Percentiles rank a stretch among this genome's conserved stretches.
phyloP scores from a whole-genome alignment of 108 stramenopile genomes.

The Cyclostephanos tholiformis region DNA sequence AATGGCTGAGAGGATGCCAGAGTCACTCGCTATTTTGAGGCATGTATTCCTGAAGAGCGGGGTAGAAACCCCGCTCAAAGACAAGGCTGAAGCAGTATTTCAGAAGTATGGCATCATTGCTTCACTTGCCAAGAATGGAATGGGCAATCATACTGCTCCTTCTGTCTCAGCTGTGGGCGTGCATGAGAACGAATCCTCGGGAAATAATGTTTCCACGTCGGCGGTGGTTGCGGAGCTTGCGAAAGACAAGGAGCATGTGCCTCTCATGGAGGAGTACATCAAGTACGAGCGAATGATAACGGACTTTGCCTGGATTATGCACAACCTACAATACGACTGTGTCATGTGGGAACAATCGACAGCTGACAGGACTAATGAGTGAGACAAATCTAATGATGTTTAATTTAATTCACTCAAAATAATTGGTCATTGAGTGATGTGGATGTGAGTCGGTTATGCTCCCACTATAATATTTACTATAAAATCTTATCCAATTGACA shows the following conservation, averaged over 20 bases:
- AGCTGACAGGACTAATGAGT: too few species aligned
- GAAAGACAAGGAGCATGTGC: conserved; percentile 43
- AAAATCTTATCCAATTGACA: too few species aligned
- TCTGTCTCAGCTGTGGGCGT: not conserved
- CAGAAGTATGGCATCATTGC: not conserved
- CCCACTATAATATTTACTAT: too few species aligned
- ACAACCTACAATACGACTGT: not conserved
- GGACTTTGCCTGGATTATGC: conserved; percentile 18
- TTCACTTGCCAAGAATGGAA: too few species aligned
- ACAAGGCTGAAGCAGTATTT: not conserved
- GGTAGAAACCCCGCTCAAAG: conserved; percentile 6
- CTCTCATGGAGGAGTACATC: conserved; percentile 33
- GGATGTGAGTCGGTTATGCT: too few species aligned
- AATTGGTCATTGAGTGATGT: too few species aligned
- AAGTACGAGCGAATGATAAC: conserved; percentile 37
- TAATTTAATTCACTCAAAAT: too few species aligned
- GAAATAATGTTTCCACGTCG: conserved; percentile 34
- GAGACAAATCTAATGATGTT: too few species aligned
- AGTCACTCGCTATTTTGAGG: conserved; percentile 52
- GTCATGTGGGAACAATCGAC: not conserved
- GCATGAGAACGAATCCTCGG: conserved; percentile 21
- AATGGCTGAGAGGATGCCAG: conserved; percentile 54
- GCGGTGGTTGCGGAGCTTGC: conserved; percentile 41
- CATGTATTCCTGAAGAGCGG: conserved; percentile 29
- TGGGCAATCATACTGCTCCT: not conserved